Evolutionary conservation across 2,329 filamentous ascomycete species (phyloP).

Genomic region (Diaporthe caulivora): DNA sequence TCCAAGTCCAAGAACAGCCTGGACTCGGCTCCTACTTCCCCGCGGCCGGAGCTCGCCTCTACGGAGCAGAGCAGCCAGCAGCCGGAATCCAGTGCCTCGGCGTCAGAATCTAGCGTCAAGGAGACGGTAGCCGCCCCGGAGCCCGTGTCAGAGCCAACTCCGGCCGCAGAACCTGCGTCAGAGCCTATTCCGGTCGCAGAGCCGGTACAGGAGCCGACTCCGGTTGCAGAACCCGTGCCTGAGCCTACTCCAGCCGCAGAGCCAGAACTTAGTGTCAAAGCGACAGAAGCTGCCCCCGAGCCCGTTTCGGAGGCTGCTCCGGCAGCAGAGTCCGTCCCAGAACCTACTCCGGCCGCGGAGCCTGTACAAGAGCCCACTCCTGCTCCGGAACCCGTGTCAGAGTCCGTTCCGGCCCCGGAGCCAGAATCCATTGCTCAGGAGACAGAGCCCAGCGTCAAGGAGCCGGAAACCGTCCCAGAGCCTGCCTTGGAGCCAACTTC

Average conservation of each 20-base stretch:
- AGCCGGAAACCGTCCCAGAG: neutral
- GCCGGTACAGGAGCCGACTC: neutral
- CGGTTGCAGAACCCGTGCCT: neutral
- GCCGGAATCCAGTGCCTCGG: slow-evolving; percentile 7
- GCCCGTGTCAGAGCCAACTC: neutral
- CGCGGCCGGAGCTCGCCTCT: slow-evolving; percentile 32
- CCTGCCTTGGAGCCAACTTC: neutral
- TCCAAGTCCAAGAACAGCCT: slow-evolving; percentile 36
- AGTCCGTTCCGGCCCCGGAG: neutral
- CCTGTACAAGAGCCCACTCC: neutral
- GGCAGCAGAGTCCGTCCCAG: neutral
- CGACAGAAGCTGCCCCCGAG: neutral
- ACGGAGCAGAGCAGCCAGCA: slow-evolving; percentile 7
- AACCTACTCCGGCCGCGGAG: neutral
- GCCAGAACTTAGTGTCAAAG: too few species aligned
- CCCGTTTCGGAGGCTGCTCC: neutral
- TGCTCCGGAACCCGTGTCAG: neutral
- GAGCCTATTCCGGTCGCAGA: neutral
- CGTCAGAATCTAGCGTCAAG: slow-evolving; percentile 1
- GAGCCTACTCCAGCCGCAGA: neutral
- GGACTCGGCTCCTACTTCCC: slow-evolving; percentile 22
- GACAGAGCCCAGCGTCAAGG: too few species aligned
- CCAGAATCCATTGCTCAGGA: too few species aligned
- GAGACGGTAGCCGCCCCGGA: neutral
- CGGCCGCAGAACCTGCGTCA: neutral